Percentiles rank a stretch among this genome's conserved stretches.
phyloP scores from a whole-genome alignment of 139 green algal species.

The Tetraselmis striata region DNA sequence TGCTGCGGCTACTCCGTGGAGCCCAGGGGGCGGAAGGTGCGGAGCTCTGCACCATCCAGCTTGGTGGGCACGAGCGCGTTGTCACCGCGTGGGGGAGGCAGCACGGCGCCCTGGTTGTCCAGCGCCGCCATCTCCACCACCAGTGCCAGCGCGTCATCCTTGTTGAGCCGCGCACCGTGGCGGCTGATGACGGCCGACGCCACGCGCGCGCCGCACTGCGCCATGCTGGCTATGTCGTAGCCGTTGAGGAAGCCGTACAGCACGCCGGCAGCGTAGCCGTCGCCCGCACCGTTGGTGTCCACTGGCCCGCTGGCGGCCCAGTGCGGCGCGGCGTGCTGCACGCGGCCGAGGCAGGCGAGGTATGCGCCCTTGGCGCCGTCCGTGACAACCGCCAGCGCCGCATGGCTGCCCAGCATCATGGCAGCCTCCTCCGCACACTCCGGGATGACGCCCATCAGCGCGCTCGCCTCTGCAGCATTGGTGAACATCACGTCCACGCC shows the following conservation, averaged over 20 bases:
- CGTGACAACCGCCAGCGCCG: conserved; percentile 70
- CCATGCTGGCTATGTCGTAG: conserved; percentile 49
- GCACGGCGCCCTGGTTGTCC: not conserved
- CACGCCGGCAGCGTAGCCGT: conserved; percentile 71
- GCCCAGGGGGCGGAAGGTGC: not conserved
- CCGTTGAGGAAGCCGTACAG: conserved; percentile 53
- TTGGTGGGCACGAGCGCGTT: not conserved
- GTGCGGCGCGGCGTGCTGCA: conserved; percentile 46
- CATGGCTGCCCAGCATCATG: conserved; percentile 41
- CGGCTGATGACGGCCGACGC: conserved; percentile 64
- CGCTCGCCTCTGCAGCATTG: conserved; percentile 52
- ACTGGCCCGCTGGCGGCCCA: conserved; percentile 59
- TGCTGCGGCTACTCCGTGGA: not conserved
- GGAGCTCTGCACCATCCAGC: not conserved
- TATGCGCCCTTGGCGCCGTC: conserved; percentile 61
- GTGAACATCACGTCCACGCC: conserved; percentile 78
- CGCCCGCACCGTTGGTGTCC: conserved; percentile 85
- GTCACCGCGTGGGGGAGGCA: not conserved
- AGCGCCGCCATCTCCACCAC: conserved; percentile 13
- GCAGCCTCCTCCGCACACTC: conserved; percentile 37
- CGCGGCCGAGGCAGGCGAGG: conserved; percentile 39
- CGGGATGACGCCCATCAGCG: conserved; percentile 19
- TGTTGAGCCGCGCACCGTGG: conserved; percentile 45
- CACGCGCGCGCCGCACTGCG: conserved; percentile 41
- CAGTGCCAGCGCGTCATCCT: conserved; percentile 52